Percentiles rank a stretch among this genome's conserved stretches.
Evolutionary conservation across 257 asterid genomes (phyloP).

Genomic region (Nicotiana sylvestris): DNA sequence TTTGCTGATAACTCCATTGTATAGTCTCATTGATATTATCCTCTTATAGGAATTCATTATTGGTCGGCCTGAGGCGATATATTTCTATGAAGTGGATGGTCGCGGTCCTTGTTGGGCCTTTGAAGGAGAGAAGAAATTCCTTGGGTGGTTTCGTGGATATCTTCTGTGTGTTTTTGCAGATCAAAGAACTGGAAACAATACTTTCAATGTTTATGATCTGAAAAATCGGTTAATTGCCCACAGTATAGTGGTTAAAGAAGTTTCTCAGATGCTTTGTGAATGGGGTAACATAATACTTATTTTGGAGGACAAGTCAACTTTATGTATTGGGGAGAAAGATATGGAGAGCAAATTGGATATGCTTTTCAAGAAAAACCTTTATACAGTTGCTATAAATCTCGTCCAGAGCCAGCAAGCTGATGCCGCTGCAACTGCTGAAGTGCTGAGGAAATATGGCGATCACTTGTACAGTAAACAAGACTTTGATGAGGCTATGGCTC

Average conservation of each 20-base stretch:
- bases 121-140: conserved; percentile 87
- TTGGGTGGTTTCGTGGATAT: conserved; percentile 96
- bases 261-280: conserved; percentile 93
- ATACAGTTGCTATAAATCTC: conserved; percentile 85
- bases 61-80: conserved; percentile 94
- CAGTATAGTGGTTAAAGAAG: conserved; percentile 64
- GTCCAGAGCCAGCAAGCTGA: conserved; percentile 98
- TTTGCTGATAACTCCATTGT: neutral
- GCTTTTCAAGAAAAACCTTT: conserved; percentile 97
- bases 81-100: conserved; percentile 92
- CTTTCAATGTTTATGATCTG: conserved; percentile 81
- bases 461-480: conserved; percentile 81
- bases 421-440: conserved; percentile 94
- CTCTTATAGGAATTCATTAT: conserved; percentile 72
- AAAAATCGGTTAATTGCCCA: conserved; percentile 89
- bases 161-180: conserved; percentile 81
- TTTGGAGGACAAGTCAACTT: conserved; percentile 76
- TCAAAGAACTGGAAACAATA: conserved; percentile 65
- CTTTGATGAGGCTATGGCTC: conserved; percentile 91
- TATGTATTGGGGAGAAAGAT: conserved; percentile 87
- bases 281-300: conserved; percentile 91
- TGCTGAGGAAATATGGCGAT: conserved; percentile 90
- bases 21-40: conserved; percentile 4
- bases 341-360: conserved; percentile 96
- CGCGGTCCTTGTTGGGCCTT: conserved; percentile 99